Conservation (phyloP, 1,139 yeast species). For the Hansenula sp. region DNA sequence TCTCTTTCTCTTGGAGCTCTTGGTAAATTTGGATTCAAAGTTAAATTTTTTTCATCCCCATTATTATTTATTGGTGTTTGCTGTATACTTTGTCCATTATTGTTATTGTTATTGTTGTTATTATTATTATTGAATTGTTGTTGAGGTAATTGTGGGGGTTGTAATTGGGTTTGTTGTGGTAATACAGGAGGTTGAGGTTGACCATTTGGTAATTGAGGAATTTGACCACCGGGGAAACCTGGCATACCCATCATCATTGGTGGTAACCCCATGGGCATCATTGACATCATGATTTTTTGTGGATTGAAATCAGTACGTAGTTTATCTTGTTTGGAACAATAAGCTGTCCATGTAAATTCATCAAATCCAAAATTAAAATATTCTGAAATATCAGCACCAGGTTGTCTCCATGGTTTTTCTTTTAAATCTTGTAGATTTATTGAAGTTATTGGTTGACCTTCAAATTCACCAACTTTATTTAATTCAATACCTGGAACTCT, state of each 20-base stretch:
- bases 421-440: slow-evolving; percentile 79
- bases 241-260: slow-evolving; percentile 24
- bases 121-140: slow-evolving; percentile 1
- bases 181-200: background rate
- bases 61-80: background rate
- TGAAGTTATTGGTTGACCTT: slow-evolving; percentile 82
- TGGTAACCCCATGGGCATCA: slow-evolving; percentile 32
- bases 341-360: slow-evolving; percentile 94
- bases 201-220: slow-evolving; percentile 15
- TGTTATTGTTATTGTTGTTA: slow-evolving; percentile 7
- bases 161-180: no score
- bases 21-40: slow-evolving; percentile 13
- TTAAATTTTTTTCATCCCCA: slow-evolving; percentile 3
- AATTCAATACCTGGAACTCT: slow-evolving; percentile 57
- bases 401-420: slow-evolving; percentile 97
- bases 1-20: slow-evolving; percentile 18
- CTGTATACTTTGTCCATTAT: slow-evolving; percentile 4
- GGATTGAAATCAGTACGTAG: slow-evolving; percentile 75
- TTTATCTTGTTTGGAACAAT: slow-evolving; percentile 84
- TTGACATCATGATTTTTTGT: slow-evolving; percentile 38
- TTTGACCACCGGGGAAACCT: slow-evolving; percentile 8
- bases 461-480: slow-evolving; percentile 71
- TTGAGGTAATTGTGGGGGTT: slow-evolving; percentile 7
- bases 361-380: slow-evolving; percentile 96
- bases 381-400: slow-evolving; percentile 92